phyloP scores from a whole-genome alignment of 495 filamentous ascomycete genomes.

The Rhypophila decipiens region DNA sequence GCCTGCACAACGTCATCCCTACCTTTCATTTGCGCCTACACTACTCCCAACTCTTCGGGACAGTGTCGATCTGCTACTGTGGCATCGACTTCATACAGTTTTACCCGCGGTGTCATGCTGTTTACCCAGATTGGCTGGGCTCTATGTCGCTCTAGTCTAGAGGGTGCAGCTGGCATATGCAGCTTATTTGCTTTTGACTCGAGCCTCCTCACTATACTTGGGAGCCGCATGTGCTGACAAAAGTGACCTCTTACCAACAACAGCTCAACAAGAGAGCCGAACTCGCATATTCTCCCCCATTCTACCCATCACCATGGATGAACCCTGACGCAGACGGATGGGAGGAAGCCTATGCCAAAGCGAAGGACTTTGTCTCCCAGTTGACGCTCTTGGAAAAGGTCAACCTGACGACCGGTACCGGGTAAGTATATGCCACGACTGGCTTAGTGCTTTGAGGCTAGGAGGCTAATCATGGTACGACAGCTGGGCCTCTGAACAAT shows the following conservation, averaged over 20 bases:
- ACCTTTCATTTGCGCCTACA: neutral
- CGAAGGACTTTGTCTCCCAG: constrained; percentile 71
- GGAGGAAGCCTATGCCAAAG: constrained; percentile 71
- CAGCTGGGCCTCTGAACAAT: constrained; percentile 70
- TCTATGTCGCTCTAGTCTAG: constrained; percentile 2
- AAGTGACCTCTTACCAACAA: too few species aligned
- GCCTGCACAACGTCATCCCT: neutral
- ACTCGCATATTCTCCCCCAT: constrained; percentile 45
- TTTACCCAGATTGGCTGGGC: constrained; percentile 14
- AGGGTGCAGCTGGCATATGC: constrained; percentile 20
- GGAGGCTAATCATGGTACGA: constrained; percentile 16
- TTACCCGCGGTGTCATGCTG: constrained; percentile 7
- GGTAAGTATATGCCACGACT: constrained; percentile 43
- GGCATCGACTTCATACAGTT: neutral
- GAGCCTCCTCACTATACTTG: too few species aligned
- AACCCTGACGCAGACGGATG: constrained; percentile 62
- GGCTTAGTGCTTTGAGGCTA: neutral
- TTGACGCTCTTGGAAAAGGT: constrained; percentile 86
- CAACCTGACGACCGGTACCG: constrained; percentile 83
- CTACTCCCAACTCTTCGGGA: neutral
- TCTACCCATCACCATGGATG: constrained; percentile 83
- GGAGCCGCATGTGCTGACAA: constrained; percentile 17
- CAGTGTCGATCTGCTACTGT: neutral
- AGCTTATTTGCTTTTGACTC: constrained; percentile 12
- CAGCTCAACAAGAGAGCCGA: constrained; percentile 21